Base-by-base conservation (phyloP, 495 filamentous ascomycete genomes). In the Rostrohypoxylon terebratum region DNA sequence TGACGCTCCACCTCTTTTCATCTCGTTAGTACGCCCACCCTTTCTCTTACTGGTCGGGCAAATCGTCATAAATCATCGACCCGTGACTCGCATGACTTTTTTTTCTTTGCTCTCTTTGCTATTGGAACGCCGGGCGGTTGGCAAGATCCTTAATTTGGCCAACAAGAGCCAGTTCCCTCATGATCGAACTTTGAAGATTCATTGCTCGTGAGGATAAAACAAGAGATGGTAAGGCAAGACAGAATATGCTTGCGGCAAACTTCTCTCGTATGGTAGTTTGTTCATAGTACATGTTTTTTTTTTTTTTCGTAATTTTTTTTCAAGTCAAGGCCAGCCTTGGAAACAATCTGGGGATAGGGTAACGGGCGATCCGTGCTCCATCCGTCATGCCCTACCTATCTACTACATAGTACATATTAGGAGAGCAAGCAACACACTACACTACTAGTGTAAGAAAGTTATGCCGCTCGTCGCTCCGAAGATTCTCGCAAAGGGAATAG, bases 71-170 rank as follows among this genome's bases (percentile, higher is more conserved):
- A 78, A 73, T 70, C 72, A 72, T 55, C 69, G 72, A 73, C 80
- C 76, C 77, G 81, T 82, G 79, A 83, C 80, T 75, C 72, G 77
- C 78, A 78, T 78, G 59, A 68, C 69, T 72, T 75, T 79, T 77
- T 77, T 64, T 63, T 74, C 75, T 73, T 65, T 69, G 34, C 62
- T 62, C 45, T 65, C 70, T 76, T 69, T 66, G 44, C 62, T 63
- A 70, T 67, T 74, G 54, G 69, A 64, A 71, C 69, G 65, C 61
- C 67, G 64, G 69, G 65, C 64, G 63, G 71, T 72, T 69, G 73
- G 71, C 69, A 63, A 69, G 60, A 69, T 69, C 71, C 71, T 69
- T 74, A 66, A 66, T 74, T 74, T 69, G 71, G 62, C 71, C 62
- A 65, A 68, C 55, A 44, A 66, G 61, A 61, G 13, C 38, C 58